Evolutionary conservation across 129 eudicot genomes (phyloP).

Genomic region (Smallanthus sonchifolius): DNA sequence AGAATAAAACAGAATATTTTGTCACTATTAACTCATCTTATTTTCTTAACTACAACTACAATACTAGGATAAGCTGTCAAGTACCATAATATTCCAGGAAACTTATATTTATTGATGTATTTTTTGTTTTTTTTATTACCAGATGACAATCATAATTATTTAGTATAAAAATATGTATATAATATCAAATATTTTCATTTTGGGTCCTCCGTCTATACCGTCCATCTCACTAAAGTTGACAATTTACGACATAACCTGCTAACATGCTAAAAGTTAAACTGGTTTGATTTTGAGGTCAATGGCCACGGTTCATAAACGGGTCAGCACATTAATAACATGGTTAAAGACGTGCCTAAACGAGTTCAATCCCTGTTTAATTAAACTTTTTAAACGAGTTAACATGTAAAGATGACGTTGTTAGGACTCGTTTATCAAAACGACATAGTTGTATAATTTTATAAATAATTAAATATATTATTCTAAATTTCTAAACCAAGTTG

Average conservation of each 20-base stretch:
- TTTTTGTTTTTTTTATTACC: not conserved
- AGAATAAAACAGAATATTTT: constrained; percentile 23
- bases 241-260: not conserved
- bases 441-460: not conserved
- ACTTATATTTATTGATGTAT: not conserved
- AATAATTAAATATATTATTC: not conserved
- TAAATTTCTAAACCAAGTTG: not conserved
- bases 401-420: not conserved
- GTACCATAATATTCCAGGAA: constrained; percentile 8
- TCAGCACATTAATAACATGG: not conserved
- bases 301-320: not conserved
- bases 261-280: not conserved
- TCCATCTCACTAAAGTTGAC: not conserved
- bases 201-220: not conserved
- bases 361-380: not conserved
- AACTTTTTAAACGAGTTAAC: not conserved
- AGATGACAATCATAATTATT: not conserved
- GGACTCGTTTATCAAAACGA: not conserved
- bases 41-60: constrained; percentile 16
- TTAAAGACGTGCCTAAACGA: not conserved
- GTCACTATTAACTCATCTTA: constrained; percentile 22
- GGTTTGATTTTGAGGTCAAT: not conserved
- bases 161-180: not conserved
- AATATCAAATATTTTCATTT: not conserved
- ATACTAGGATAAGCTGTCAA: constrained; percentile 24